Percentiles rank a stretch among this genome's conserved stretches.
Conservation (phyloP, 2,329 filamentous ascomycete genomes). For the Colletotrichum tofieldiae region DNA sequence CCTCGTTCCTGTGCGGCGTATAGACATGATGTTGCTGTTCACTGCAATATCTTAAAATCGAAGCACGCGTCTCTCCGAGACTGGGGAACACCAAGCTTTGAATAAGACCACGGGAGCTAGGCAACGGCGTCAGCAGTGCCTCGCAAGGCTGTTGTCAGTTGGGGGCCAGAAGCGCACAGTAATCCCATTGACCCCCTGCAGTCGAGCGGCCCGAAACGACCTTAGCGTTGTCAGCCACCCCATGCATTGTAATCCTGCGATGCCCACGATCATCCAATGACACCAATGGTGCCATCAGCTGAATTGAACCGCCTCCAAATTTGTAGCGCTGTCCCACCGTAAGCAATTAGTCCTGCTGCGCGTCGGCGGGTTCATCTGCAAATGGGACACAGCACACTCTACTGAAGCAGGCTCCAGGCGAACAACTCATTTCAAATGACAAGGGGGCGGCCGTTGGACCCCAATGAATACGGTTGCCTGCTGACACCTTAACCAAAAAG, state of each 20-base stretch:
- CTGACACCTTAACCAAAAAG: constrained; percentile 6
- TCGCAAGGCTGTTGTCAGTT: constrained; percentile 25
- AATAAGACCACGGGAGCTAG: constrained; percentile 29
- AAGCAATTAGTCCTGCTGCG: constrained; percentile 27
- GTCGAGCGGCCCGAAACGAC: constrained; percentile 38
- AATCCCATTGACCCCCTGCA: constrained; percentile 28
- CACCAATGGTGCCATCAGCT: constrained; percentile 33
- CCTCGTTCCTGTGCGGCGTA: constrained; percentile 36
- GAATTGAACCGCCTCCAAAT: constrained; percentile 13
- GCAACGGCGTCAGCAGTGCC: constrained; percentile 27
- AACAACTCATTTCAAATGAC: constrained; percentile 17
- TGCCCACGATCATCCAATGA: constrained; percentile 20
- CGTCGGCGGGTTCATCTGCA: constrained; percentile 9
- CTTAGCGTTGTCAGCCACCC: constrained; percentile 35
- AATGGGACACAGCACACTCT: constrained; percentile 8
- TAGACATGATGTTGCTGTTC: constrained; percentile 34
- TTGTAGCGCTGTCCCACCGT: constrained; percentile 32
- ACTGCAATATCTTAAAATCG: background rate
- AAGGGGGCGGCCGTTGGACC: constrained; percentile 21
- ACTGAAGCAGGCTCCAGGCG: constrained; percentile 2
- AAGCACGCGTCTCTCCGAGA: constrained; percentile 1
- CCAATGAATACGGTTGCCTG: constrained; percentile 30
- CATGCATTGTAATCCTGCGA: constrained; percentile 39
- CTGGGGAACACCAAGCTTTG: constrained; percentile 26
- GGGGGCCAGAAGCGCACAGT: constrained; percentile 13